A percentile compares a stretch with the other conserved stretches of the same genome.
Conservation (phyloP, 2,329 filamentous ascomycete species). For the Teratosphaeria epicoccoides region DNA sequence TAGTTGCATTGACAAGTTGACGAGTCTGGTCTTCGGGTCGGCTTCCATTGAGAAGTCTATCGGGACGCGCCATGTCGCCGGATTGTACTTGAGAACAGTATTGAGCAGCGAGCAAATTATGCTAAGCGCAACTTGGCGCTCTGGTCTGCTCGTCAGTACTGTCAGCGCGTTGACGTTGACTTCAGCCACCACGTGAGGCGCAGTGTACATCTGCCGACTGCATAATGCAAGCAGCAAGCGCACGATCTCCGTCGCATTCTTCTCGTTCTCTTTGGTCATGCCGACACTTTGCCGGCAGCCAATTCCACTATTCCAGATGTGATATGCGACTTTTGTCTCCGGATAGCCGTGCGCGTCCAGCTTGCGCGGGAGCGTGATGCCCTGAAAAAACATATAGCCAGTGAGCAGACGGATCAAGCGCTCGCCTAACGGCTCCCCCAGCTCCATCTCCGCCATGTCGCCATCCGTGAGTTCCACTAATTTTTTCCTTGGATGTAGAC, state of each 20-base stretch:
- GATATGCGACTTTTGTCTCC: constrained; percentile 59
- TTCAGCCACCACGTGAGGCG: constrained; percentile 64
- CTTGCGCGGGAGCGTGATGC: constrained; percentile 63
- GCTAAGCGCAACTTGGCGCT: constrained; percentile 86
- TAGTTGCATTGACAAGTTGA: constrained; percentile 84
- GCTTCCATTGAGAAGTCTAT: constrained; percentile 77
- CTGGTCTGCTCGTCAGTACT: constrained; percentile 75
- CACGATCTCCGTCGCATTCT: constrained; percentile 81
- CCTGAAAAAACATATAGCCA: constrained; percentile 83
- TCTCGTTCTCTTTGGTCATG: constrained; percentile 86
- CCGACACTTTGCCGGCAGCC: constrained; percentile 84
- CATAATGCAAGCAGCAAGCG: constrained; percentile 75
- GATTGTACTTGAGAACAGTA: constrained; percentile 84
- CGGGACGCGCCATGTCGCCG: constrained; percentile 83
- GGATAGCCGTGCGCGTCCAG: constrained; percentile 15
- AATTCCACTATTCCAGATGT: constrained; percentile 96
- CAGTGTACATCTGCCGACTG: constrained; percentile 89
- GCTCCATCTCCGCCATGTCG: constrained; percentile 42
- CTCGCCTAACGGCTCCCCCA: constrained; percentile 78
- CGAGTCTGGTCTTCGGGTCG: constrained; percentile 67
- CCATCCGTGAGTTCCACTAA: constrained; percentile 40
- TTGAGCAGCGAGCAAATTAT: constrained; percentile 87
- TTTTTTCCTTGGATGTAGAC: constrained; percentile 38
- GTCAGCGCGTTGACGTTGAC: constrained; percentile 76
- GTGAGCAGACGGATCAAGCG: constrained; percentile 84